phyloP scores from a whole-genome alignment of 2,329 filamentous ascomycete genomes.

The Penicillium vulpinum region DNA sequence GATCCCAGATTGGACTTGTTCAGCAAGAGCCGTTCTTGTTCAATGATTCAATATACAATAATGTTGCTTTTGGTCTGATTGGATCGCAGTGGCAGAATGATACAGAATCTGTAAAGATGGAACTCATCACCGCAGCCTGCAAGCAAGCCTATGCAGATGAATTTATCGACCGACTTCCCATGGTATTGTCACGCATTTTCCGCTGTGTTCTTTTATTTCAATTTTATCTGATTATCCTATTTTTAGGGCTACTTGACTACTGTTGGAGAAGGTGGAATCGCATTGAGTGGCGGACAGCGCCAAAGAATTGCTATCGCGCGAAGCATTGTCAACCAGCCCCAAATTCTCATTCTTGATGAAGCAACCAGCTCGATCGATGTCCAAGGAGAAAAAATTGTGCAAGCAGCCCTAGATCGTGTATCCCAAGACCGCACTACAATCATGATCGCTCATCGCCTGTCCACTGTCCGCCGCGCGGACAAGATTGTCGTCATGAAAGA shows the following conservation, averaged over 20 bases:
- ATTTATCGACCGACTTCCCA: conserved; percentile 64
- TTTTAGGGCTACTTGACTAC: conserved; percentile 67
- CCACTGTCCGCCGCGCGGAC: conserved; percentile 74
- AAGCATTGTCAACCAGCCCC: conserved; percentile 66
- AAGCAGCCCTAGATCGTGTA: conserved; percentile 54
- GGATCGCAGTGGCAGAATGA: conserved; percentile 39
- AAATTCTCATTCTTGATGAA: conserved; percentile 71
- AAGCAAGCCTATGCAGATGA: conserved; percentile 68
- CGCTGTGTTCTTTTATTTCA: too few relatives aligned
- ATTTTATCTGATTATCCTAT: background rate
- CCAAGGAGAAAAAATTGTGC: conserved; percentile 56
- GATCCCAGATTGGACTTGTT: conserved; percentile 61
- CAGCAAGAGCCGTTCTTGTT: conserved; percentile 70
- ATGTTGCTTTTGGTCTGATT: conserved; percentile 60
- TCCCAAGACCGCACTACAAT: conserved; percentile 68
- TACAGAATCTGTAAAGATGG: conserved; percentile 43
- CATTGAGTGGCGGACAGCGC: conserved; percentile 81
- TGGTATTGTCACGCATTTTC: conserved; percentile 10
- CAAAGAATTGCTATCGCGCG: conserved; percentile 77
- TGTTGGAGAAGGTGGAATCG: conserved; percentile 75
- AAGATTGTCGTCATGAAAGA: conserved; percentile 74
- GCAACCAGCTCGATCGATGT: conserved; percentile 69
- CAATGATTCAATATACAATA: conserved; percentile 64
- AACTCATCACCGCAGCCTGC: conserved; percentile 61
- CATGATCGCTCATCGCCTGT: conserved; percentile 74